These are phyloP conservation scores for Penicillium ucsense DNA, from an alignment of 495 filamentous ascomycete genomes.

Conservation along the genomic window DNA sequence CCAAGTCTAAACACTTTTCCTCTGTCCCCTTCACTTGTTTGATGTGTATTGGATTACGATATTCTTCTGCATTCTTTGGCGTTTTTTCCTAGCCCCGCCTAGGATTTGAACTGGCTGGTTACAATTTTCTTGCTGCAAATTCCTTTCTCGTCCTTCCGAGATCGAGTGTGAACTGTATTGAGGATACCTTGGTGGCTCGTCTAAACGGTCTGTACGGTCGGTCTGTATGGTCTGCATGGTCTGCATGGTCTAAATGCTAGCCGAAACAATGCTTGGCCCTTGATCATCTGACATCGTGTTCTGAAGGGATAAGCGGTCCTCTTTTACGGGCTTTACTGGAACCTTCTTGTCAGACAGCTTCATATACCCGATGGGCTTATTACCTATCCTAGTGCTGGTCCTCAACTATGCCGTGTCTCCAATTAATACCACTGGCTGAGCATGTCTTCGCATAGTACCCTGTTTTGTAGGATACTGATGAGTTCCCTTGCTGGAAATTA, in stretches of 20 bases:
- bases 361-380: constrained; percentile 13
- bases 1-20: constrained; percentile 5
- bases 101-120: constrained; percentile 6
- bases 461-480: too few relatives aligned
- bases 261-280: constrained; percentile 10
- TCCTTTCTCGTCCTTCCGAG: too few relatives aligned
- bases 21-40: background rate
- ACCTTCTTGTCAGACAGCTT: background rate
- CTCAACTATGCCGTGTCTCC: too few relatives aligned
- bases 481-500: too few relatives aligned
- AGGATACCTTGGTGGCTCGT: too few relatives aligned
- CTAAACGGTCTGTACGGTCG: too few relatives aligned
- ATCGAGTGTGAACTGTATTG: too few relatives aligned
- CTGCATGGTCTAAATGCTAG: background rate
- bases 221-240: too few relatives aligned
- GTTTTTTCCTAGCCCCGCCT: constrained; percentile 8
- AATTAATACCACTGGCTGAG: too few relatives aligned
- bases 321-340: constrained; percentile 10
- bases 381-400: too few relatives aligned
- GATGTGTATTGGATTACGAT: background rate
- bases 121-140: too few relatives aligned
- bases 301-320: constrained; percentile 16
- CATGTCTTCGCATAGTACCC: too few relatives aligned
- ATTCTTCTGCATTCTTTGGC: background rate
- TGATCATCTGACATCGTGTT: constrained; percentile 11